These are phyloP conservation scores for Adansonia gregorii DNA, from an alignment of 441 rosid species.

Conservation along the genomic window DNA sequence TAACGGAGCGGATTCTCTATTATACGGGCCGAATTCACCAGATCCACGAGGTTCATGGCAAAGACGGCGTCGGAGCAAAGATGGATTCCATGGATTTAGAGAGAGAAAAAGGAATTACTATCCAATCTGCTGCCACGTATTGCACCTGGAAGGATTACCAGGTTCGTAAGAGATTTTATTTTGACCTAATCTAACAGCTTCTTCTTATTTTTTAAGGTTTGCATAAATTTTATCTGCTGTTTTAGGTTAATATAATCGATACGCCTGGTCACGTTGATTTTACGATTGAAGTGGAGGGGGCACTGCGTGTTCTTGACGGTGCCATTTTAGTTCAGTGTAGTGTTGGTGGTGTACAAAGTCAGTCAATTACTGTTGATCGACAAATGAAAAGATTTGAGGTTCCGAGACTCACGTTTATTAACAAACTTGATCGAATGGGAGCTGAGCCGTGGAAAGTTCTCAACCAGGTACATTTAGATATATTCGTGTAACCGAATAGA, in stretches of 20 bases:
- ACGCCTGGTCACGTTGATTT: slow-evolving; percentile 98
- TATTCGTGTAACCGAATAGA: background rate
- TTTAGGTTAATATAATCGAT: slow-evolving; percentile 88
- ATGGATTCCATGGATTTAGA: slow-evolving; percentile 99
- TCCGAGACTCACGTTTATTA: slow-evolving; percentile 89
- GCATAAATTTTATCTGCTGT: background rate
- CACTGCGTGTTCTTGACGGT: slow-evolving; percentile 93
- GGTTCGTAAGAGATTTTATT: slow-evolving; percentile 40
- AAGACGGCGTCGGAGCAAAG: slow-evolving; percentile 95
- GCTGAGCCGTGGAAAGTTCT: slow-evolving; percentile 99
- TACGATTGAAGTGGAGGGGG: slow-evolving; percentile 98
- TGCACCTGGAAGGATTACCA: slow-evolving; percentile 93
- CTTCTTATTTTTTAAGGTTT: background rate
- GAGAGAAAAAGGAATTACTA: slow-evolving; percentile 95
- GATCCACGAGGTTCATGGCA: slow-evolving; percentile 98
- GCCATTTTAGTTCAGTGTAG: slow-evolving; percentile 94
- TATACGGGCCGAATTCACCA: slow-evolving; percentile 95
- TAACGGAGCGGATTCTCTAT: slow-evolving; percentile 83
- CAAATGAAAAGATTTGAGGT: slow-evolving; percentile 99
- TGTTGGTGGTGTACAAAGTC: slow-evolving; percentile 99
- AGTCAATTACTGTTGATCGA: slow-evolving; percentile 95
- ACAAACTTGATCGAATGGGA: slow-evolving; percentile 99
- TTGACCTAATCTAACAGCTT: background rate
- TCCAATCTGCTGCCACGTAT: slow-evolving; percentile 97
- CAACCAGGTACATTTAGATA: slow-evolving; percentile 61